A percentile compares a stretch with the other conserved stretches of the same genome.
These are phyloP conservation scores for Pseudogymnoascus sp. DNA, from an alignment of 2,329 filamentous ascomycete genomes.

Conservation along the genomic window DNA sequence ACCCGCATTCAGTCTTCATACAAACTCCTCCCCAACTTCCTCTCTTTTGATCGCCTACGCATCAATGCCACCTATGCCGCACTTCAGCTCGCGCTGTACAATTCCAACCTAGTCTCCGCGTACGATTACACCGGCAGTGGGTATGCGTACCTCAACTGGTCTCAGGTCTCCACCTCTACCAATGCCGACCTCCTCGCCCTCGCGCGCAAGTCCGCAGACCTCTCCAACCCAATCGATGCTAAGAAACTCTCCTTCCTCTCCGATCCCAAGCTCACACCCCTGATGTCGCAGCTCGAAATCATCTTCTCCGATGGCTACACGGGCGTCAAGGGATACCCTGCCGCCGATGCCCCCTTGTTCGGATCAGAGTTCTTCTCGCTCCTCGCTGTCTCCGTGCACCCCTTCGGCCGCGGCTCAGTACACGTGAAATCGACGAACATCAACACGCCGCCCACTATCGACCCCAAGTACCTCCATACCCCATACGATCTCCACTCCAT, in stretches of 20 bases:
- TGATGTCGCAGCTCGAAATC: constrained; percentile 21
- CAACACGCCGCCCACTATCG: constrained; percentile 39
- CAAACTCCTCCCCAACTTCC: constrained; percentile 18
- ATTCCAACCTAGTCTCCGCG: constrained; percentile 13
- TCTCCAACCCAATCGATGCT: constrained; percentile 29
- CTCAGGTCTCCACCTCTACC: constrained; percentile 30
- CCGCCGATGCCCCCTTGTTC: constrained; percentile 14
- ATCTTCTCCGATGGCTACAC: constrained; percentile 41
- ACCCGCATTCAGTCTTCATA: constrained; percentile 23
- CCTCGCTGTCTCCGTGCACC: constrained; percentile 47
- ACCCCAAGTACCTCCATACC: constrained; percentile 48
- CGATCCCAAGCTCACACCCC: constrained; percentile 19
- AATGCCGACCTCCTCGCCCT: constrained; percentile 27
- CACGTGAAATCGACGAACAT: constrained; percentile 43
- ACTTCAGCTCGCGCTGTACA: constrained; percentile 29
- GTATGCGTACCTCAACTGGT: constrained; percentile 39
- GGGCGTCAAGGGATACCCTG: constrained; percentile 27
- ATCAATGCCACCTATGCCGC: constrained; percentile 26
- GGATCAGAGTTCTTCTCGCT: constrained; percentile 25
- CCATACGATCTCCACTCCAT: constrained; percentile 41
- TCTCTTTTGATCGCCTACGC: constrained; percentile 18
- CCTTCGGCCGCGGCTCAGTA: constrained; percentile 51
- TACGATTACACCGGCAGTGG: constrained; percentile 27
- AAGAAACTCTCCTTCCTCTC: constrained; percentile 37
- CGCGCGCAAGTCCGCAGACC: constrained; percentile 29